Evolutionary conservation across 2,329 filamentous ascomycete genomes (phyloP), one percentile per base, ranked within the genome.

Genomic region (Fusarium sterilihyphosum): DNA sequence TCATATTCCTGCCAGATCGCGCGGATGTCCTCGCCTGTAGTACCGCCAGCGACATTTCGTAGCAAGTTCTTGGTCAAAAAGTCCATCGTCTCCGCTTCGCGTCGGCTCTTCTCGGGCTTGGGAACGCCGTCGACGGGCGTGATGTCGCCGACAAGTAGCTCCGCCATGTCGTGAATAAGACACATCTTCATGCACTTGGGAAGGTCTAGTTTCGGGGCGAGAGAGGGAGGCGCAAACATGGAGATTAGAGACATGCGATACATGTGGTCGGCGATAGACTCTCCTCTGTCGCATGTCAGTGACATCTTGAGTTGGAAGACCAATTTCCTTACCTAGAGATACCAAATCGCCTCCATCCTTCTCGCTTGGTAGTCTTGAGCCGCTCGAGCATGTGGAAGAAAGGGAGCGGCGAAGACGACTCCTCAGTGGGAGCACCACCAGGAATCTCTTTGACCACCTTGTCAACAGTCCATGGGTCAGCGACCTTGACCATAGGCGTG

Each of bases 261-360:
- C 96, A 99, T 99, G 88, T 99, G 96, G 85, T 99, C 96, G 61
- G 94, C 90, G 80, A 99, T 98, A 5, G 94, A 97, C 84, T 99
- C 96, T 81, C 94, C 93, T 66, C 88, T 91, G 72, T 17, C 3
- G 33, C 18, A n/a, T 63, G 53, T 73, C 18, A 71, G 43, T 54
- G 44, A 41, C 7, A 8, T 16, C 40, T 12, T 13, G 29, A 13
- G 3, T 10, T 14, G 1, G 3, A 6, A 5, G 2, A 18, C 31
- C 6, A 8, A 6, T 12, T 4, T 52, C 80, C 52, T 49, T 80
- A 91, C 89, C 86, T 83, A 5, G 84, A 76, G 76, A 99, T 94
- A 44, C 91, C 91, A 81, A 98, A 98, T 43, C 96, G 91, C 64
- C 93, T 90, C 96, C 96, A 99, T 74, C 96, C 96, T 84, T 98